Base-by-base conservation (phyloP, 1,139 yeast genomes). In the Lipomyces yarrowii region DNA sequence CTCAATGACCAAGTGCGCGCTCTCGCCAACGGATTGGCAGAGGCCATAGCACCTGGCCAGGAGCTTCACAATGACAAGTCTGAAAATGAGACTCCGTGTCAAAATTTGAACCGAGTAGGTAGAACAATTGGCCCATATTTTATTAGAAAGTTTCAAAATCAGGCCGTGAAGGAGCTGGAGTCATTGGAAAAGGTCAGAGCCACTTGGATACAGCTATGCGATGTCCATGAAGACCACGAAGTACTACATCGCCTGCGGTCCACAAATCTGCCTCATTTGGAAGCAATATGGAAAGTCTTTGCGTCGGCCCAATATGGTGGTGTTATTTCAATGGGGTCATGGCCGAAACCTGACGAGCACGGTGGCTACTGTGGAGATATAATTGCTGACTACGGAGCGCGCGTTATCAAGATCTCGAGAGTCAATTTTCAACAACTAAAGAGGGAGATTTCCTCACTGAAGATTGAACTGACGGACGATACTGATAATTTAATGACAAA, bases 231-330 rank as follows among this genome's bases (percentile, higher is more conserved):
- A 11, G 10, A 53, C 7, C 35, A 51, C 15, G 18, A 39, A 10
- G 26, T 61, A 1, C 13, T 13, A 15, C 67, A 62, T 52, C 60
- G 63, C 15, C 52, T 64, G 6, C 55, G 57, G 11, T 64, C 67
- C 5, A 56, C 67, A 6, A 64, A 64, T 56, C 42, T 64, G 13
- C 65, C 65, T 13, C 35, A 62, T 42, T n/a, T 64, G 21, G 61
- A 62, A 39, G 63, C 65, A 3, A 33, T 62, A 3, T 64, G 67
- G 67, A 30, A n/a, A 11, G 61, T 59, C 6, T 62, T 64, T 56
- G 52, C 11, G 15, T 23, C 30, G 10, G 54, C 54, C 7, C 46
- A 53, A 13, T 61, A 51, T 30, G 8, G 51, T 0, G 67, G 64
- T 6, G 37, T 58, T 1, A 56, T 62, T 10, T 39, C 65, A 15